Percentiles rank a stretch among this genome's conserved stretches.
These are phyloP conservation scores for Solanum acaule DNA, from an alignment of 257 asterid species.

Conservation along the genomic window DNA sequence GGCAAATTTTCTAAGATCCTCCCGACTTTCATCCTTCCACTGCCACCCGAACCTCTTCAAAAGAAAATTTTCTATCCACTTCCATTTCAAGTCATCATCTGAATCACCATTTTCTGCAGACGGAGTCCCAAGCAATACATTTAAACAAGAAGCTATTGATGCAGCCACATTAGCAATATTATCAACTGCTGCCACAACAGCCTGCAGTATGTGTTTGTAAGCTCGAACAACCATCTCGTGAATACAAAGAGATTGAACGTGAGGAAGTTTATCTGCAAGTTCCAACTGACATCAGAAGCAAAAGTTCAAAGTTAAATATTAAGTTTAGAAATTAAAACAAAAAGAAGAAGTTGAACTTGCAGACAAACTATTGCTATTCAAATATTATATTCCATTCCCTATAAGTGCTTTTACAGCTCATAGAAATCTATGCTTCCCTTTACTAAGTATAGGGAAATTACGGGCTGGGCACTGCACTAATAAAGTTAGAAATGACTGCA, in stretches of 20 bases:
- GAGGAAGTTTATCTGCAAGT: slow-evolving; percentile 96
- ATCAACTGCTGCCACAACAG: slow-evolving; percentile 83
- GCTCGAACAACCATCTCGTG: slow-evolving; percentile 99
- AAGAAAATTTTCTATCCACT: slow-evolving; percentile 62
- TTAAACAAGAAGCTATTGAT: slow-evolving; percentile 67
- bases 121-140: slow-evolving; percentile 74
- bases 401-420: background rate
- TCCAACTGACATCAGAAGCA: slow-evolving; percentile 46
- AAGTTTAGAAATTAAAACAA: background rate
- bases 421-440: background rate
- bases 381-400: background rate
- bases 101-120: slow-evolving; percentile 22
- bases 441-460: background rate
- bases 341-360: background rate
- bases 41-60: slow-evolving; percentile 73
- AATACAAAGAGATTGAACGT: slow-evolving; percentile 90
- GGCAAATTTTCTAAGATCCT: slow-evolving; percentile 59
- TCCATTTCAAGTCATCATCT: slow-evolving; percentile 42
- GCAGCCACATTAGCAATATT: slow-evolving; percentile 46
- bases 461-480: background rate
- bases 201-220: slow-evolving; percentile 75
- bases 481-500: background rate
- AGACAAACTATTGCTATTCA: background rate
- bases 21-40: slow-evolving; percentile 59
- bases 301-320: background rate